Percentiles rank a stretch among this genome's conserved stretches.
Conservation (phyloP, 305 asterid genomes). For the Salvia sclarea region DNA sequence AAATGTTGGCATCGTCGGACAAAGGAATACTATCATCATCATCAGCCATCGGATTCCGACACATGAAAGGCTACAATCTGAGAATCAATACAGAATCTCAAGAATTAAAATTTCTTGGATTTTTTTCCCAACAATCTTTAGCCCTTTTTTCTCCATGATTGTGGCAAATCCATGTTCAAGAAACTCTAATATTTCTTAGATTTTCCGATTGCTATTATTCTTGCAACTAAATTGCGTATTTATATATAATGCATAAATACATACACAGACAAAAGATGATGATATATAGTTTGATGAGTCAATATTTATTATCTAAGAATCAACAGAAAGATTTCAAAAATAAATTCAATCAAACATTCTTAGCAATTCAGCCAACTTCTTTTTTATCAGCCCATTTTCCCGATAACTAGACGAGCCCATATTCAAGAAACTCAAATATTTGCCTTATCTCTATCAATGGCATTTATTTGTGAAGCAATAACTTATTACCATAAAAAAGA, state of each 20-base stretch:
- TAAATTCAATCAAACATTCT: background rate
- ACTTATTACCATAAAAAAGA: constrained; percentile 3
- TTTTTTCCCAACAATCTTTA: background rate
- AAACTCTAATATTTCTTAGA: background rate
- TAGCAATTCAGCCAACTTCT: background rate
- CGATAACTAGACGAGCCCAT: background rate
- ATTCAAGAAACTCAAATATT: constrained; percentile 23
- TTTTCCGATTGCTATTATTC: too few relatives aligned
- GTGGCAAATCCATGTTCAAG: background rate
- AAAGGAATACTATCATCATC: background rate
- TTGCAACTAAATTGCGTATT: too few relatives aligned
- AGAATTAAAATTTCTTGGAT: background rate
- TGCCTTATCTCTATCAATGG: background rate
- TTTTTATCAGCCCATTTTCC: background rate
- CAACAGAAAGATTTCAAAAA: background rate
- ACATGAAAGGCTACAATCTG: constrained; percentile 25
- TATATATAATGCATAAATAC: too few relatives aligned
- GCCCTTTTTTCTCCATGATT: constrained; percentile 3
- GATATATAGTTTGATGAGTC: too few relatives aligned
- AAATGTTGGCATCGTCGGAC: constrained; percentile 42
- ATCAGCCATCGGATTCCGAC: constrained; percentile 35
- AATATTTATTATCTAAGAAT: constrained; percentile 12
- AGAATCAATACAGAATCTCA: background rate
- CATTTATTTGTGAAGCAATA: background rate
- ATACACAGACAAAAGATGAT: too few relatives aligned